Evolutionary conservation across 2,329 filamentous ascomycete species (phyloP).

Genomic region (Colletotrichum tropicicola): DNA sequence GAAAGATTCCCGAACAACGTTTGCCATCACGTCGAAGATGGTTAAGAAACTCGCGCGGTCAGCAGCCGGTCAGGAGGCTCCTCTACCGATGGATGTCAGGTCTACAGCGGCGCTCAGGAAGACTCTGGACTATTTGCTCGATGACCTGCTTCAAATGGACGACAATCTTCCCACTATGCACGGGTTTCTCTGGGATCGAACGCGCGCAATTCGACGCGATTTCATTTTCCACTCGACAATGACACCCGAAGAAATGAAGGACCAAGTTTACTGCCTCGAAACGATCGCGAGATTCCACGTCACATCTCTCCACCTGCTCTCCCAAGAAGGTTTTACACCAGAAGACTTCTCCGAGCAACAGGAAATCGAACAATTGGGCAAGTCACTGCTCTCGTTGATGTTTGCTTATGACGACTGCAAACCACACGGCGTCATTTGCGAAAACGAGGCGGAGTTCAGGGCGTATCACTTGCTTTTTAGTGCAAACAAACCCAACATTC

Average conservation of each 20-base stretch:
- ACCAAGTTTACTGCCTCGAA: slow-evolving; percentile 71
- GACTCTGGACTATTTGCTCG: slow-evolving; percentile 71
- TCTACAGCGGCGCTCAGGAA: slow-evolving; percentile 66
- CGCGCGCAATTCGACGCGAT: slow-evolving; percentile 72
- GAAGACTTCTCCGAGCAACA: slow-evolving; percentile 74
- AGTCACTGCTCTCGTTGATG: slow-evolving; percentile 70
- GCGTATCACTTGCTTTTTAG: slow-evolving; percentile 73
- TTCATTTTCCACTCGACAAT: slow-evolving; percentile 74
- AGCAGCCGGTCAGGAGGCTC: slow-evolving; percentile 73
- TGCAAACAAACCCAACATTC: slow-evolving; percentile 64
- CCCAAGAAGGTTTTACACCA: slow-evolving; percentile 61
- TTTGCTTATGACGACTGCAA: slow-evolving; percentile 74
- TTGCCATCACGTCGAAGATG: slow-evolving; percentile 63
- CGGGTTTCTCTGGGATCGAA: slow-evolving; percentile 75
- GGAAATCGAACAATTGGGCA: slow-evolving; percentile 73
- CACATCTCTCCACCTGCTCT: slow-evolving; percentile 70
- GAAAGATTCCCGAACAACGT: slow-evolving; percentile 54
- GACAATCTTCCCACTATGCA: slow-evolving; percentile 64
- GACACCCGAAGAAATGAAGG: slow-evolving; percentile 62
- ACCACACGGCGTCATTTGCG: slow-evolving; percentile 63
- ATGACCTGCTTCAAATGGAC: slow-evolving; percentile 64
- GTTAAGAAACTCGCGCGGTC: slow-evolving; percentile 75
- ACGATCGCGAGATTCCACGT: slow-evolving; percentile 75
- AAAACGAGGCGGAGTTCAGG: slow-evolving; percentile 73
- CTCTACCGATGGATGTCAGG: slow-evolving; percentile 73